These are phyloP conservation scores for Colletotrichum kahawae DNA, from an alignment of 2,329 filamentous ascomycete genomes.

Conservation along the genomic window DNA sequence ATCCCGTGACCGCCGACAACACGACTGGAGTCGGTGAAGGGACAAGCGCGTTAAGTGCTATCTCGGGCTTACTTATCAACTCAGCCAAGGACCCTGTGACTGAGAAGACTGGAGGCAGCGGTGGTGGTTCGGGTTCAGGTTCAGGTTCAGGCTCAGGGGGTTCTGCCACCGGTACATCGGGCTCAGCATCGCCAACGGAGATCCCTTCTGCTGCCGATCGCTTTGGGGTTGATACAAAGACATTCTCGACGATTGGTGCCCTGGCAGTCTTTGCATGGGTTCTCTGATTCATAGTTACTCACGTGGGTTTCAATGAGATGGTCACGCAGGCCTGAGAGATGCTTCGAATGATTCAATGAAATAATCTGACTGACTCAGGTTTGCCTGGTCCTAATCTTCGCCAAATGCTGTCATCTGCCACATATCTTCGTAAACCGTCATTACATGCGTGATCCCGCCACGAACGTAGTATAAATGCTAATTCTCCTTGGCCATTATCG, in stretches of 20 bases:
- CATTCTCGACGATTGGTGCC: background rate
- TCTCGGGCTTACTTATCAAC: constrained; percentile 42
- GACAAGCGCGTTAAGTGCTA: constrained; percentile 47
- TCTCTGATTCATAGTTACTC: background rate
- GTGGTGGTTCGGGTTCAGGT: background rate
- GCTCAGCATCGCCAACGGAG: background rate
- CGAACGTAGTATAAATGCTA: background rate
- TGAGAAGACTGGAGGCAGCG: background rate
- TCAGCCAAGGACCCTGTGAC: background rate
- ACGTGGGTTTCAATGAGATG: background rate
- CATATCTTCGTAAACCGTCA: background rate
- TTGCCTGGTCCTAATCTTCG: background rate
- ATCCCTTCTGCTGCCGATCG: background rate
- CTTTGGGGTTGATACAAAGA: background rate
- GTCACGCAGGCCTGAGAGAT: background rate
- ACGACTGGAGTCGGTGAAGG: constrained; percentile 52
- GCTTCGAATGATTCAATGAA: background rate
- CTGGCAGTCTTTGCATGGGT: background rate
- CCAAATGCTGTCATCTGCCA: background rate
- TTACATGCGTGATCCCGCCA: background rate
- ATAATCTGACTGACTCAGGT: background rate
- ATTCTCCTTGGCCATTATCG: background rate
- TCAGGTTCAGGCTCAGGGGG: background rate
- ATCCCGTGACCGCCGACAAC: constrained; percentile 50
- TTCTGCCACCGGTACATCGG: background rate